Base-by-base conservation (phyloP, 2,329 filamentous ascomycete species). In the Alternaria brassicicola region DNA sequence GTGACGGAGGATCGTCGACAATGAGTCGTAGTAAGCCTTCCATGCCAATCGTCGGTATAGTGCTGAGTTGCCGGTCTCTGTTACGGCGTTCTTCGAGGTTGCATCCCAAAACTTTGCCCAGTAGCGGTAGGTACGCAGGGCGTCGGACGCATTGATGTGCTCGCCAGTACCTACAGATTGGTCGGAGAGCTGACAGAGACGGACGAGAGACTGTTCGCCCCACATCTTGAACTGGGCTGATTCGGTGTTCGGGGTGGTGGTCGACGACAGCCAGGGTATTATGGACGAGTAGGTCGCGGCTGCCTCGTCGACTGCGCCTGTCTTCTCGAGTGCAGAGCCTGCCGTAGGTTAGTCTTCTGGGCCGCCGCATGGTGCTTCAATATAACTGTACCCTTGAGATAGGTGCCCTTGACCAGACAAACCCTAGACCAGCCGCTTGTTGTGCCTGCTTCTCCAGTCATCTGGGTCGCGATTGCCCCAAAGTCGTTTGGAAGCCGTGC, bases 11-110 rank as follows among this genome's bases (percentile, higher is more conserved):
- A 96, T 86, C n/a, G 82, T 83, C 2, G 93, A 96, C 17, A 97
- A 80, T 1, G 90, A 86, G 42, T 86, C 80, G 73, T 97, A 97
- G 76, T 97, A 97, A 62, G 91, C 87, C 68, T 86, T 88, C 93
- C 93, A 97, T 42, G 96, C 87, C 38, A 86, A 80, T 61, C 90
- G 83, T 62, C 89, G 82, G 49, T 69, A 62, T 30, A 48, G 63
- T 31, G 71, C 67, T 17, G 65, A 64, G 26, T 59, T 67, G 15
- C 62, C 42, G 7, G 62, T 63, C 23, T 71, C 71, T 13, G 58
- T 53, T 9, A 48, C 62, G 28, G 61, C 39, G 33, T 23, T 55
- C 55, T 68, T 69, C n/a, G 61, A 67, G 15, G 62, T 61, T 13
- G 59, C 65, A 12, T 77, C 74, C 88, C 89, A 93, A 71, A 91